Base-by-base conservation (phyloP, 1,284 basidiomycete species). In the Leccinum variabile region DNA sequence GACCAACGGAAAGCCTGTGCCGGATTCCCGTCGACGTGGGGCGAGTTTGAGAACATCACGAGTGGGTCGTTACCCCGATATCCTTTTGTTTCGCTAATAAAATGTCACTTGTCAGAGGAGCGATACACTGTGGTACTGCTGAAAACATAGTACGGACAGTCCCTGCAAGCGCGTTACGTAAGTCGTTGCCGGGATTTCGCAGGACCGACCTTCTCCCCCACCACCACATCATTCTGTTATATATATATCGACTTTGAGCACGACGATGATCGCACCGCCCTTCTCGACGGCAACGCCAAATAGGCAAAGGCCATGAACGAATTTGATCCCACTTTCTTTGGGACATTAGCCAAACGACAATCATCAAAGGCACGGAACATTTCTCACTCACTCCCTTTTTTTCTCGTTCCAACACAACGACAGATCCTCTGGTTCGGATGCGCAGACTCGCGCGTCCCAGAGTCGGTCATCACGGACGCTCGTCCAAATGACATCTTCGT, bases 351-450 rank as follows among this genome's bases (percentile, higher is more conserved):
- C 2, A 76, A 84, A 73, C 90, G 88, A 9, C 94, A 95, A 74
- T 68, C 74, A 0, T 92, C 93, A 25, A 89, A 91, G 79, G 88
- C 87, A 65, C 78, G 70, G 35, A 4, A 5, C 4, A 8, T n/a
- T 3, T 30, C 8, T 52, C 28, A 30, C 28, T 30, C 28, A 30
- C 28, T 25, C 16, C 13, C 46, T 7, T 3, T 25, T 13, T n/a
- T 49, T 44, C n/a, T 44, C n/a, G 9, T 46, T 49, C 13, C 46
- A 0, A 60, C 46, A 1, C 3, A 35, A 35, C 35, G 11, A 4
- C 30, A 85, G 83, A 78, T 91, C 49, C 84, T 91, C 66, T 91
- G 90, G 89, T 82, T 92, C 68, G 90, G 88, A 54, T 90, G 87
- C 71, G 80, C 84, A 30, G 88, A 90, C 76, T 88, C 86, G n/a